Percentiles rank a stretch among this genome's conserved stretches.
Conservation (phyloP, 305 asterid species). For the Fraxinus baroniana region DNA sequence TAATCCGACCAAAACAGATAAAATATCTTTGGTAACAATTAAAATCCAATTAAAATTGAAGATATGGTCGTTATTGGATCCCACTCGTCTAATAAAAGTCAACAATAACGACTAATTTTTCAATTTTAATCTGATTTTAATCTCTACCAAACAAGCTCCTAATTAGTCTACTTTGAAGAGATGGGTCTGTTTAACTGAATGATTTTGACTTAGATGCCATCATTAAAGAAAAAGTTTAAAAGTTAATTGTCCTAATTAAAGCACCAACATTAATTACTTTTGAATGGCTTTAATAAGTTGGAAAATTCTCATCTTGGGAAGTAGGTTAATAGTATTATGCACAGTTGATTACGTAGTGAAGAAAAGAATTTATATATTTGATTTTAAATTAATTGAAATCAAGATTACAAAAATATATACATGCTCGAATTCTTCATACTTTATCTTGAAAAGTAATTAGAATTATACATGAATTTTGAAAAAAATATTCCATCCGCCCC, state of each 20-base stretch:
- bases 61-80: too few relatives aligned
- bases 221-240: slow-evolving; percentile 22
- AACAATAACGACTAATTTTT: too few relatives aligned
- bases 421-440: neutral
- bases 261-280: slow-evolving; percentile 22
- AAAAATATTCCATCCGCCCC: too few relatives aligned
- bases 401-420: neutral
- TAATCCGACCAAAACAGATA: too few relatives aligned
- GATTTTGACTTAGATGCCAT: slow-evolving; percentile 31
- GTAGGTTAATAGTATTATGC: neutral
- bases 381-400: too few relatives aligned
- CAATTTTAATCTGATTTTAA: too few relatives aligned
- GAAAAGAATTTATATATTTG: too few relatives aligned
- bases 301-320: neutral
- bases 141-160: too few relatives aligned
- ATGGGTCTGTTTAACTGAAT: slow-evolving; percentile 30
- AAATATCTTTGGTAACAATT: too few relatives aligned
- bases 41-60: too few relatives aligned
- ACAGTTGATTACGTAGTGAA: neutral
- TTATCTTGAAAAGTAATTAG: neutral
- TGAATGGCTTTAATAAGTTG: slow-evolving; percentile 4
- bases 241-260: slow-evolving; percentile 22
- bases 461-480: neutral
- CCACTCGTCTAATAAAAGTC: too few relatives aligned
- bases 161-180: neutral